Conservation (phyloP, 2,329 filamentous ascomycete genomes). For the Fusarium fracticaudum region DNA sequence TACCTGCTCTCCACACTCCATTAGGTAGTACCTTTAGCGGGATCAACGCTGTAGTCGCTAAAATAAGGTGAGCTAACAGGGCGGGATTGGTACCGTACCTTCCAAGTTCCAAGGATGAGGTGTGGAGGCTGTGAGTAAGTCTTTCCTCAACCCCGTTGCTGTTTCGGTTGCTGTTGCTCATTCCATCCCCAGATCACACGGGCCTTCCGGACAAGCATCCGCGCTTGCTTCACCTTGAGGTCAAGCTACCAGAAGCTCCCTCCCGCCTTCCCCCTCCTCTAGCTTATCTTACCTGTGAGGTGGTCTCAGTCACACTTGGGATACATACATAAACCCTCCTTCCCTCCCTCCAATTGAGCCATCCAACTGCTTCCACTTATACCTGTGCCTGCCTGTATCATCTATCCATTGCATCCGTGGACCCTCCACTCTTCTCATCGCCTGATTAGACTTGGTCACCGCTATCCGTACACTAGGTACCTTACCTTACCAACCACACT, state of each 20-base stretch:
- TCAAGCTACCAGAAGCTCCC: slow-evolving; percentile 20
- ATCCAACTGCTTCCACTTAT: slow-evolving; percentile 13
- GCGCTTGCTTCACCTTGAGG: slow-evolving; percentile 20
- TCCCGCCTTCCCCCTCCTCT: slow-evolving; percentile 20
- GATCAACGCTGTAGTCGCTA: slow-evolving; percentile 28
- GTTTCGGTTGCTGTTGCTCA: slow-evolving; percentile 4
- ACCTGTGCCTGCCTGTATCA: not conserved
- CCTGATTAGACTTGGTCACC: slow-evolving; percentile 31
- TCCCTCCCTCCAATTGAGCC: slow-evolving; percentile 18
- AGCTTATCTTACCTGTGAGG: slow-evolving; percentile 4
- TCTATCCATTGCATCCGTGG: not conserved
- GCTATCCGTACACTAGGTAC: slow-evolving; percentile 6
- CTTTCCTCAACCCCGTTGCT: slow-evolving; percentile 16
- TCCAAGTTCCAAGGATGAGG: not conserved
- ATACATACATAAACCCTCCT: slow-evolving; percentile 32
- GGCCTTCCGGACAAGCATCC: slow-evolving; percentile 17
- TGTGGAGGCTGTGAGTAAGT: slow-evolving; percentile 12
- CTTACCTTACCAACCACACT: not conserved
- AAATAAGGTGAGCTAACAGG: slow-evolving; percentile 23
- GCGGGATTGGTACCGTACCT: slow-evolving; percentile 10
- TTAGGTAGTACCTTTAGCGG: not conserved
- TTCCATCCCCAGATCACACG: slow-evolving; percentile 30
- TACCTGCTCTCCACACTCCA: slow-evolving; percentile 17
- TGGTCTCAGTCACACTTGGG: slow-evolving; percentile 7
- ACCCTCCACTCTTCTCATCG: slow-evolving; percentile 10